Evolutionary conservation across 768 basidiomycete species (phyloP), one percentile per base, ranked within the genome.

Genomic region (Lentinula edodes): DNA sequence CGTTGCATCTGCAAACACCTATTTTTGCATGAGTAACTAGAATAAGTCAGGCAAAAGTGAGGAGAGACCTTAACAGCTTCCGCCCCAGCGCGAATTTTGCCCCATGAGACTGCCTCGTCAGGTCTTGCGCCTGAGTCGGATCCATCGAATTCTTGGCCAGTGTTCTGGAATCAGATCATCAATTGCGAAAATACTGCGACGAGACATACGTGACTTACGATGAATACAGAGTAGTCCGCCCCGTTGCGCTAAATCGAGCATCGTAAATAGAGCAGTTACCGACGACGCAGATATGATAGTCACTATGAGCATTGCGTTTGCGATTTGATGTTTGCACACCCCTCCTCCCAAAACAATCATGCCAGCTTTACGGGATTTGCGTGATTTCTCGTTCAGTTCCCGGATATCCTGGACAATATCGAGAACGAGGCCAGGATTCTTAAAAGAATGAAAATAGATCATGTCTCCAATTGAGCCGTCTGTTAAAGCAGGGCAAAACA

Each of bases 271-370:
- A 46, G 20, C 8, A 56, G 41, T 6, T 28, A 45, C 15, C 61
- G 56, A 23, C 38, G 16, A 60, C 61, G 36, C 42, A 55, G 59
- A 15, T 43, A 48, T 48, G 12, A 58, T 60, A 63, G 83, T 74
- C 73, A 98, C 96, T 70, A 99, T 97, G 23, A 99, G 78, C 97
- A 99, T 98, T 1, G 96, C 95, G 70, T 99, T 99, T n/a, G 96
- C 96, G 61, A 99, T 97, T 71, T 99, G 97, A 71, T 99, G 97
- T 72, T 99, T 99, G 78, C 95, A 98, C 9, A 99, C 95, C 0
- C 97, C 97, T 2, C 97, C 97, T 7, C 97, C 97, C 12, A 98
- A 85, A 58, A 99, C 87, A 66, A 99, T 93, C 95, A 98, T 98
- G 2, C 97, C 97, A 18, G 97, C 97, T 75, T 93, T 95, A 60